phyloP scores from a whole-genome alignment of 495 filamentous ascomycete species.

The Aspergillus affinis region DNA sequence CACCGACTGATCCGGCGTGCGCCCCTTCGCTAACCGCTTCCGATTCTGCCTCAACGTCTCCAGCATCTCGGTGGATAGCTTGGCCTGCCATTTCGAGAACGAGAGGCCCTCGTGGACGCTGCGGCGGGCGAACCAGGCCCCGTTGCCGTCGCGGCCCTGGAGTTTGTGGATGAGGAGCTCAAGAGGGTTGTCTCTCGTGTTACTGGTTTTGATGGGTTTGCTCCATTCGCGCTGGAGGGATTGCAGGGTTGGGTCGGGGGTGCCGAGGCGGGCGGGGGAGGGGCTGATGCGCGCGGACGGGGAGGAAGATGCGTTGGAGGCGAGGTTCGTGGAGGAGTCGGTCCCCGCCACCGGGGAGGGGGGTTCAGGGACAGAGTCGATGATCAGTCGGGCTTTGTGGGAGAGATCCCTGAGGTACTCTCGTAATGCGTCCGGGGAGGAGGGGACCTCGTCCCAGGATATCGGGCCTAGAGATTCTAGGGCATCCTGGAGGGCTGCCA shows the following conservation, averaged over 20 bases:
- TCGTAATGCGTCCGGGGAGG: slow-evolving; percentile 48
- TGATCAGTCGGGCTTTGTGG: slow-evolving; percentile 61
- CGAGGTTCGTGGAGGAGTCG: slow-evolving; percentile 6
- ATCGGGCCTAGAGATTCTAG: slow-evolving; percentile 72
- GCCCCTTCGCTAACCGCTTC: slow-evolving; percentile 50
- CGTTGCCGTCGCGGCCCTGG: slow-evolving; percentile 72
- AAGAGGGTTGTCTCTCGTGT: slow-evolving; percentile 69
- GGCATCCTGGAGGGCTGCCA: slow-evolving; percentile 69
- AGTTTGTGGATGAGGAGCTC: slow-evolving; percentile 80
- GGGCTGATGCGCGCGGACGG: slow-evolving; percentile 46
- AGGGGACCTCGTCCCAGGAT: slow-evolving; percentile 61
- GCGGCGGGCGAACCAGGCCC: slow-evolving; percentile 84
- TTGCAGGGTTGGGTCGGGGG: slow-evolving; percentile 45
- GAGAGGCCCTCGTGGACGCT: slow-evolving; percentile 76
- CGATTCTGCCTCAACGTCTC: slow-evolving; percentile 58
- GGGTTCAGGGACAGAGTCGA: slow-evolving; percentile 75
- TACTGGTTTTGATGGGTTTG: slow-evolving; percentile 71
- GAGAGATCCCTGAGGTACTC: slow-evolving; percentile 62
- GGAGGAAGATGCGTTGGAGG: slow-evolving; percentile 24
- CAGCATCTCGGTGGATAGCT: slow-evolving; percentile 47
- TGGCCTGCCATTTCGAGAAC: slow-evolving; percentile 64
- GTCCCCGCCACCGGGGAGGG: slow-evolving; percentile 36
- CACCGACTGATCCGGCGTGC: slow-evolving; percentile 54
- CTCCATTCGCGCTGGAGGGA: slow-evolving; percentile 78
- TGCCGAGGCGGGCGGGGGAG: slow-evolving; percentile 52